Evolutionary conservation across 768 basidiomycete species (phyloP), one percentile per base, ranked within the genome.

Genomic region (Lentinula aciculospora): DNA sequence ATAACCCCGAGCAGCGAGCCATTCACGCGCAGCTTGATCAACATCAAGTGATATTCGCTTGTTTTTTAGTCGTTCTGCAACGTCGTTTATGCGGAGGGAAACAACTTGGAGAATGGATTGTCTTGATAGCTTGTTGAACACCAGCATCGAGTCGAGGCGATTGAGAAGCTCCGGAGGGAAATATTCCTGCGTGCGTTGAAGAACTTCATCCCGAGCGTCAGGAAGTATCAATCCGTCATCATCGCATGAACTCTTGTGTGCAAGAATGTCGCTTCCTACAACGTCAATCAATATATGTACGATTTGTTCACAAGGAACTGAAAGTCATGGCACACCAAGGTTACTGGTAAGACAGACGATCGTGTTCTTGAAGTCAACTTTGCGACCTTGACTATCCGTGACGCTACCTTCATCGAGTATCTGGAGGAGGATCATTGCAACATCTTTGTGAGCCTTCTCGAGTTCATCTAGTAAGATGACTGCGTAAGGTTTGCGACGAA

Each of bases 391-490:
- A 61, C 90, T 92, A 67, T 97, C 94, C 0, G 94, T 95, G 60
- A 95, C 78, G 49, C 75, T 83, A 7, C 94, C 94, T 69, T 97
- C 94, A 62, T 97, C 93, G 12, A 97, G 79, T 46, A 97, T 89
- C 68, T 96, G 94, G 2, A 96, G 77, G 19, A 96, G 75, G 60
- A 95, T 91, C 84, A 94, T 89, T 0, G 90, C 81, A 25, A 97
- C 92, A 65, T 94, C 93, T 74, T 92, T 92, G 72, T 95, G 94
- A 0, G 93, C 94, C 70, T 97, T 97, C 73, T 97, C 94, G 59
- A 97, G 80, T 69, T 92, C 92, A 65, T 92, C 89, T 56, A 93
- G 84, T 56, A 92, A 75, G 37, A 93, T 77, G 48, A 93, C 90
- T 61, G 85, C 90, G 71, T 94, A 96, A 0, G 94, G 94, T 67